phyloP scores from a whole-genome alignment of 73 alveolate genomes.

The Symbiodinium natans region DNA sequence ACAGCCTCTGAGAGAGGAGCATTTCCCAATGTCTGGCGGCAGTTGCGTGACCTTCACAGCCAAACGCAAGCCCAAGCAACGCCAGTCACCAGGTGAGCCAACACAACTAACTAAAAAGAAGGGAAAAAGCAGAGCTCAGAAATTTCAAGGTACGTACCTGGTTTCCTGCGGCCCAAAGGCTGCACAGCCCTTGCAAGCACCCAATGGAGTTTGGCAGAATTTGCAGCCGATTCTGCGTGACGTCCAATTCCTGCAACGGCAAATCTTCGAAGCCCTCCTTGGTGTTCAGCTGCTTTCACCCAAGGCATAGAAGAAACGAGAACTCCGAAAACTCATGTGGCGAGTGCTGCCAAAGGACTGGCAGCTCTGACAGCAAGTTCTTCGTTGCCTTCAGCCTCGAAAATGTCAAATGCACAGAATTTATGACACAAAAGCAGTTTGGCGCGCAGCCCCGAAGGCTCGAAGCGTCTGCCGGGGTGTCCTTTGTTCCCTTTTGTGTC shows the following conservation, averaged over 20 bases:
- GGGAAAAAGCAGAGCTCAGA: too few relatives aligned
- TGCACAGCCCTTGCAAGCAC: not conserved
- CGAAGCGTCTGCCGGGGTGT: too few relatives aligned
- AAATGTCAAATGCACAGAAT: too few relatives aligned
- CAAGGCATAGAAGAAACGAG: too few relatives aligned
- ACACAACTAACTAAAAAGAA: too few relatives aligned
- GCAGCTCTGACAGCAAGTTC: not conserved
- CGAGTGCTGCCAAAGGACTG: not conserved
- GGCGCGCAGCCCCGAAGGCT: too few relatives aligned
- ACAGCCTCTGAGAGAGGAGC: slow-evolving; percentile 1
- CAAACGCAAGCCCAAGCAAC: too few relatives aligned
- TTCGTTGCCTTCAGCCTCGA: not conserved
- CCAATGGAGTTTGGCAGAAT: not conserved
- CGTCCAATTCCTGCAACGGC: not conserved
- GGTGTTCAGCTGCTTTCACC: too few relatives aligned
- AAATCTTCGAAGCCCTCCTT: not conserved
- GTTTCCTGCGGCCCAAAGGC: not conserved
- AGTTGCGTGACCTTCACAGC: slow-evolving; percentile 14
- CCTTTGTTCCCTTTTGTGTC: too few relatives aligned
- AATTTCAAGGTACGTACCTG: not conserved
- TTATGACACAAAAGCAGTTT: too few relatives aligned
- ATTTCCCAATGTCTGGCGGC: not conserved
- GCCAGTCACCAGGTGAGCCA: too few relatives aligned
- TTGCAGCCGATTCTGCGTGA: not conserved
- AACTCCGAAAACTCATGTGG: too few relatives aligned